Conservation (phyloP, 139 green algal genomes). For the Micromonas commoda region DNA sequence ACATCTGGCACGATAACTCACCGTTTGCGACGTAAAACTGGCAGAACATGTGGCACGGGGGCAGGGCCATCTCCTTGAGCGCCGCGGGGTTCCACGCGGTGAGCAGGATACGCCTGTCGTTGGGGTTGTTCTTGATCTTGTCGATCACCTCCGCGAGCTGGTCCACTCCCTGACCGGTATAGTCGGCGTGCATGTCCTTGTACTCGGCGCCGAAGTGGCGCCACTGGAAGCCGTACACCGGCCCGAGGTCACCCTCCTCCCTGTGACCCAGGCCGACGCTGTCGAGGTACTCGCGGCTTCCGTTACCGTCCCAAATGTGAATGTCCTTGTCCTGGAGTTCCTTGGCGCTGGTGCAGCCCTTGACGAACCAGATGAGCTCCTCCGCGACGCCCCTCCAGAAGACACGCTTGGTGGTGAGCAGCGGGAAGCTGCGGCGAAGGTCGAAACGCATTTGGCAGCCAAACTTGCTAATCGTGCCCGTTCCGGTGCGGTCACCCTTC, state of each 20-base stretch:
- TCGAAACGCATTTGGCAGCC: conserved; percentile 84
- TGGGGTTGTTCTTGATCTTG: conserved; percentile 67
- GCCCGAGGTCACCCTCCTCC: conserved; percentile 90
- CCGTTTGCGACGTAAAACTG: conserved; percentile 97
- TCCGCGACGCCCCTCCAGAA: conserved; percentile 95
- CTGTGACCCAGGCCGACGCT: conserved; percentile 50
- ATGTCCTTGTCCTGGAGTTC: conserved; percentile 76
- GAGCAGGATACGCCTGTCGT: conserved; percentile 91
- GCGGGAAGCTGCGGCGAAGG: conserved; percentile 88
- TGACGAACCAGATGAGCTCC: conserved; percentile 99
- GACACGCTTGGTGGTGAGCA: conserved; percentile 94
- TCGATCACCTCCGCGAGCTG: conserved; percentile 90
- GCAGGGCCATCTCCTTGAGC: conserved; percentile 89
- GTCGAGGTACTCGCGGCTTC: conserved; percentile 46
- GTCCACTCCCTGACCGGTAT: conserved; percentile 86
- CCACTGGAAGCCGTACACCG: conserved; percentile 99
- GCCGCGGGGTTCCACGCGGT: conserved; percentile 95
- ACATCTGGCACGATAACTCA: conserved; percentile 97
- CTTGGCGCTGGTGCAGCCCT: conserved; percentile 75
- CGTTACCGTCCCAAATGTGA: conserved; percentile 98
- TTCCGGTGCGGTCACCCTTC: conserved; percentile 88
- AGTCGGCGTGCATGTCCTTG: conserved; percentile 92
- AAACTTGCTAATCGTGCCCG: conserved; percentile 88
- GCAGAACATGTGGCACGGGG: conserved; percentile 96
- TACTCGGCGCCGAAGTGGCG: conserved; percentile 96